phyloP scores from a whole-genome alignment of 805 yeast species.

The Cyberlindnera nakhonratchasimensis region DNA sequence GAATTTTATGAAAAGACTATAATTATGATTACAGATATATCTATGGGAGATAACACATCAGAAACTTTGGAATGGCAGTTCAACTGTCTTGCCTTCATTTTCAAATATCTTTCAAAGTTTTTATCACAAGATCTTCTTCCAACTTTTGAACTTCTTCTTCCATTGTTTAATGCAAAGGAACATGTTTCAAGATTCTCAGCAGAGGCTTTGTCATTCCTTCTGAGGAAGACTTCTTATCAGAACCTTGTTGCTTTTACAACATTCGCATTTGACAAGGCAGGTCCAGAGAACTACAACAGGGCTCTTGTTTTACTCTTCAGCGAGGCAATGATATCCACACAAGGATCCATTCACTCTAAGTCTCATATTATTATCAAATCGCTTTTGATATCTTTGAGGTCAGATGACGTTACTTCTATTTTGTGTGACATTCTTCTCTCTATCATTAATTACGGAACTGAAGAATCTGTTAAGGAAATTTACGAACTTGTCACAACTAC shows the following conservation, averaged over 20 bases:
- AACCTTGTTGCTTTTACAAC: conserved; percentile 45
- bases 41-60: conserved; percentile 45
- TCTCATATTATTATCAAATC: conserved; percentile 47
- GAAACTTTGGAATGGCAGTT: conserved; percentile 79
- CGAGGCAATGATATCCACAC: conserved; percentile 72
- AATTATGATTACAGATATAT: conserved; percentile 45
- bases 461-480: conserved; percentile 43
- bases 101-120: conserved; percentile 75
- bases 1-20: conserved; percentile 59
- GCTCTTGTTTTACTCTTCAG: conserved; percentile 61
- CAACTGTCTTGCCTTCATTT: conserved; percentile 79
- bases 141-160: conserved; percentile 63
- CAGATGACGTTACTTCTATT: conserved; percentile 36
- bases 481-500: conserved; percentile 35
- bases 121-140: conserved; percentile 61
- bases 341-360: conserved; percentile 72
- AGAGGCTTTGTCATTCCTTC: conserved; percentile 81
- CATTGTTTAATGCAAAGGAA: conserved; percentile 60
- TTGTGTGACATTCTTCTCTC: conserved; percentile 56
- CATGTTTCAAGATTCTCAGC: conserved; percentile 80
- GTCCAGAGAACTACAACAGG: conserved; percentile 45
- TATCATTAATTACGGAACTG: conserved; percentile 49
- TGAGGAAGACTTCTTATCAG: conserved; percentile 59
- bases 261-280: conserved; percentile 37
- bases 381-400: conserved; percentile 34